phyloP scores from a whole-genome alignment of 108 stramenopile species.

The Mayamaea pseudoterrestris region DNA sequence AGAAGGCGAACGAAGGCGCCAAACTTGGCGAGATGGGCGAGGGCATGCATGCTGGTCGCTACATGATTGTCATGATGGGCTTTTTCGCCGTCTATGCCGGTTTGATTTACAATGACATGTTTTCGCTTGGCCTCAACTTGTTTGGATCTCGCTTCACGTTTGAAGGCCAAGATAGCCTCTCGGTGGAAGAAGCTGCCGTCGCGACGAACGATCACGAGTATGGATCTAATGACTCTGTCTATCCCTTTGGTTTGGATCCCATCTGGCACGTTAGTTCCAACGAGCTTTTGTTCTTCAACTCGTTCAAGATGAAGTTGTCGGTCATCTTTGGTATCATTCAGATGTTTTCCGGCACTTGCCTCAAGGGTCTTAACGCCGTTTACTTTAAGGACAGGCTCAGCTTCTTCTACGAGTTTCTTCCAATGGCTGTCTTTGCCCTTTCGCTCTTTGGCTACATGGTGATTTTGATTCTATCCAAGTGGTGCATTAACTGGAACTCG shows the following conservation, averaged over 20 bases:
- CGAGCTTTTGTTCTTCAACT: slow-evolving; percentile 97
- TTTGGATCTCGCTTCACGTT: slow-evolving; percentile 85
- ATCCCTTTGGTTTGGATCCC: slow-evolving; percentile 97
- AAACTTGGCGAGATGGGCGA: slow-evolving; percentile 79
- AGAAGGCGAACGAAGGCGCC: slow-evolving; percentile 58
- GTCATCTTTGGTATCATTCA: slow-evolving; percentile 96
- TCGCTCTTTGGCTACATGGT: slow-evolving; percentile 98
- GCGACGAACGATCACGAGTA: slow-evolving; percentile 50
- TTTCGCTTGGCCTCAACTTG: slow-evolving; percentile 89
- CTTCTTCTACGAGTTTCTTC: slow-evolving; percentile 90
- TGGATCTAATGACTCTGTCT: slow-evolving; percentile 75
- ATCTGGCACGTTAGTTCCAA: slow-evolving; percentile 93
- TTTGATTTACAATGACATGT: slow-evolving; percentile 96
- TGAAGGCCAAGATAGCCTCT: slow-evolving; percentile 39
- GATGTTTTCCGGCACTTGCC: slow-evolving; percentile 91
- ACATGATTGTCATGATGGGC: slow-evolving; percentile 97
- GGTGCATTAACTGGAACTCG: slow-evolving; percentile 93
- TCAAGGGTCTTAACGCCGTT: slow-evolving; percentile 85
- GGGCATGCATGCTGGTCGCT: slow-evolving; percentile 81
- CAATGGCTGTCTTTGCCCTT: slow-evolving; percentile 89
- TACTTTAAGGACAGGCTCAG: slow-evolving; percentile 87
- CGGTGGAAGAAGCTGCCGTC: slow-evolving; percentile 59
- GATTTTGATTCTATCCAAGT: slow-evolving; percentile 94
- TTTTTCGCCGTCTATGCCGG: slow-evolving; percentile 95
- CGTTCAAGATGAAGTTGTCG: slow-evolving; percentile 98